Conservation (phyloP, 805 yeast species). For the Hanseniaspora jakobsenii region DNA sequence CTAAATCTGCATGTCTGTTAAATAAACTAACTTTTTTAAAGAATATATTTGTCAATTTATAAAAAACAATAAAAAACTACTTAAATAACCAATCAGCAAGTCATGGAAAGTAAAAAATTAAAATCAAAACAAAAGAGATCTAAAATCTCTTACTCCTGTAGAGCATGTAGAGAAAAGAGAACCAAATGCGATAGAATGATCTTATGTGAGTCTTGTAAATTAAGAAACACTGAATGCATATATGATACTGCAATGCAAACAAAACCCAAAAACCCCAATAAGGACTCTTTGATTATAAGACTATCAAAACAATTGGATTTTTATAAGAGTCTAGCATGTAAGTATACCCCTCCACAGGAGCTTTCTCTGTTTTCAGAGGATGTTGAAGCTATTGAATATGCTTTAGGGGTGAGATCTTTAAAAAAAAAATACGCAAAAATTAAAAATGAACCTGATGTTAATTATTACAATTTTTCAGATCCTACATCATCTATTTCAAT, state of each 20-base stretch:
- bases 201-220: conserved; percentile 24
- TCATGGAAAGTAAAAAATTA: not conserved
- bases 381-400: conserved; percentile 13
- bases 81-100: not conserved
- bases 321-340: conserved; percentile 25
- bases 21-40: too few relatives aligned
- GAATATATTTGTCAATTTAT: too few relatives aligned
- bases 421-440: not conserved
- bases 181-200: conserved; percentile 29
- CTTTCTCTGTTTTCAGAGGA: conserved; percentile 7
- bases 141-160: conserved; percentile 28
- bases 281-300: conserved; percentile 25
- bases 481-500: too few relatives aligned
- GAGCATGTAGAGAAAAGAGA: conserved; percentile 26
- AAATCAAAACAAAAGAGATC: conserved; percentile 20
- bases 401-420: conserved; percentile 5
- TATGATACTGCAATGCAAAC: conserved; percentile 27
- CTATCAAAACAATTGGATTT: conserved; percentile 26
- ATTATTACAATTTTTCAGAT: too few relatives aligned
- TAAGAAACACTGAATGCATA: conserved; percentile 23
- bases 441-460: too few relatives aligned
- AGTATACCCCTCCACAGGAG: conserved; percentile 9
- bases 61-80: too few relatives aligned
- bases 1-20: too few relatives aligned
- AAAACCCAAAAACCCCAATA: conserved; percentile 26